Evolutionary conservation across 441 rosid genomes (phyloP), one percentile per base, ranked within the genome.

Genomic region (Gossypium aridum): DNA sequence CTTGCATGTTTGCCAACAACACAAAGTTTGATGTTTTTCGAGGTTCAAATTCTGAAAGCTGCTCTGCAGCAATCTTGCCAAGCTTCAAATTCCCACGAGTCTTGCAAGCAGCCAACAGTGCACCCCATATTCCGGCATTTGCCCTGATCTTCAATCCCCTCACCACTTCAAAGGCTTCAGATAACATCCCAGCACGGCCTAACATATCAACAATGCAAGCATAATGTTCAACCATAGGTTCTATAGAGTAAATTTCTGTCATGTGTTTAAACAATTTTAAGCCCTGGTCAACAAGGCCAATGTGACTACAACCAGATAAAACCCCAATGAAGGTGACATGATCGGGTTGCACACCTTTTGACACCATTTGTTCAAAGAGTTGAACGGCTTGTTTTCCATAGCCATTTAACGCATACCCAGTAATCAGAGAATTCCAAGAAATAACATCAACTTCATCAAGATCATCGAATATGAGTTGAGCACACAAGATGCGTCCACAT

Each of bases 371-470:
- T 43, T 73, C 77, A 59, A 90, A 93, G 69, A 88, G 84, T 74
- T 82, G 82, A 66, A 93, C 76, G 71, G 96, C 94, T 71, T 88
- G 83, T 22, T 81, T 83, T 37, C 93, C 97, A 12, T 73, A 73
- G 73, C 97, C 97, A 80, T 93, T 97, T 34, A 92, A 88, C 59
- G 97, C 94, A 78, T 81, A 88, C 28, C 94, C 98, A 0, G 94
- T 85, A 66, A 93, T 89, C 94, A 93, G 88, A 19, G 97, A 93
- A 82, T 92, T 93, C 97, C 98, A 93, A 2, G 96, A 89, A 81
- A 90, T 90, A 25, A 86, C 79, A 80, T 92, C 91, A 79, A 84
- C 91, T 34, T 69, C 51, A 3, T 84, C 91, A 92, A 91, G 92
- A 65, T 68, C 69, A 57, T 85, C 53, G 72, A 93, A 93, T 74